phyloP scores from a whole-genome alignment of 192 early-diverging fungal species.

The Coemansia reversa region DNA sequence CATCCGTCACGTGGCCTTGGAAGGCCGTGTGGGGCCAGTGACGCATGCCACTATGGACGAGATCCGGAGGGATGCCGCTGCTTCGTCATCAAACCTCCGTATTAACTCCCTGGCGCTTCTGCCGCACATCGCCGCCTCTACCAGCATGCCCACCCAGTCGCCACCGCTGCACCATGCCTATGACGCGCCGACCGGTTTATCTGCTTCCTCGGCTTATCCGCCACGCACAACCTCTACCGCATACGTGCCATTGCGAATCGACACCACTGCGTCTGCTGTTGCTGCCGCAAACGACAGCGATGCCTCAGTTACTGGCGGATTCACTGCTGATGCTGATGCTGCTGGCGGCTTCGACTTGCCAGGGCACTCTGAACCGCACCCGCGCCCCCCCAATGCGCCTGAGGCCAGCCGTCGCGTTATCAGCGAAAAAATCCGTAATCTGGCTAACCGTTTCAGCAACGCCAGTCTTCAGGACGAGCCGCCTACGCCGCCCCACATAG shows the following conservation, averaged over 20 bases:
- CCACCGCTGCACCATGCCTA: slow-evolving; percentile 3
- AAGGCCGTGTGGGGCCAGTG: slow-evolving; percentile 47
- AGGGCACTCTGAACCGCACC: not conserved
- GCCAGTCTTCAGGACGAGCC: slow-evolving; percentile 31
- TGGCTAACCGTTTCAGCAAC: slow-evolving; percentile 48
- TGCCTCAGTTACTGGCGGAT: slow-evolving; percentile 7
- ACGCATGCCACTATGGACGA: slow-evolving; percentile 53
- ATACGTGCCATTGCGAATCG: slow-evolving; percentile 8
- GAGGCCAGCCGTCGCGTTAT: slow-evolving; percentile 37
- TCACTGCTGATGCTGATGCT: slow-evolving; percentile 1
- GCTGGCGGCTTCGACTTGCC: slow-evolving; percentile 25
- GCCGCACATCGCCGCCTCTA: slow-evolving; percentile 6
- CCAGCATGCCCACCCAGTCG: slow-evolving; percentile 16
- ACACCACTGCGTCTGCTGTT: slow-evolving; percentile 15
- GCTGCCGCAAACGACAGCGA: slow-evolving; percentile 30
- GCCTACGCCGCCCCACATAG: slow-evolving; percentile 13
- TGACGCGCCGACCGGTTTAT: slow-evolving; percentile 9
- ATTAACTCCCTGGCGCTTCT: slow-evolving; percentile 33
- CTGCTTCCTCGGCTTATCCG: slow-evolving; percentile 25
- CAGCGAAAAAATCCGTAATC: slow-evolving; percentile 49
- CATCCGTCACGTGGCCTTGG: slow-evolving; percentile 54
- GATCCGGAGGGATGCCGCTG: slow-evolving; percentile 48
- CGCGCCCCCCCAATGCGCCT: slow-evolving; percentile 2
- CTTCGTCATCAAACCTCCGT: slow-evolving; percentile 35
- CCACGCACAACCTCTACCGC: slow-evolving; percentile 47